Base-by-base conservation (phyloP, 202 grass and related monocot species). In the Saccharum hybrid region DNA sequence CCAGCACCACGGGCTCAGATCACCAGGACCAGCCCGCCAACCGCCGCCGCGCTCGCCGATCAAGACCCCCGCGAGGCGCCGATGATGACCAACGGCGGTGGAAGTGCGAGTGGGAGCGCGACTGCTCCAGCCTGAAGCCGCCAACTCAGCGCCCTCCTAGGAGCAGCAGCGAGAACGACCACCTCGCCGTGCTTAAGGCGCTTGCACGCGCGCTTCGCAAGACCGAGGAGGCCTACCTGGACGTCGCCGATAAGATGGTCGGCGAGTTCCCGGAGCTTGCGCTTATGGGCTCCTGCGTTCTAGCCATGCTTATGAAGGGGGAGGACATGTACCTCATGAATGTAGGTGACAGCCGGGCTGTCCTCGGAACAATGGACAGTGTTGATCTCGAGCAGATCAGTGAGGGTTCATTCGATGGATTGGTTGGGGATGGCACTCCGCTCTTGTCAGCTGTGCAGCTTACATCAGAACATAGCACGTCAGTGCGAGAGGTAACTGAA, bases 251-350 rank as follows among this genome's bases (percentile, higher is more conserved):
- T 71, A 93, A 94, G 80, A 94, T 96, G 93, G 89, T 90, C 33
- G 65, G 72, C 1, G 86, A 94, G 48, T 95, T 92, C 81, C 96
- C 96, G 0, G 96, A 98, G 86, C 88, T 98, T 1, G 91, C 96
- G 23, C 91, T 98, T 23, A 98, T 98, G 96, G 93, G 96, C 71
- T 98, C 96, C 21, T 98, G 96, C 23, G 96, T 96, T 21, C 81
- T 98, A 3, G 91, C 89, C 26, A 98, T 98, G 96, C 81, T 98
- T 0, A 96, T 98, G 96, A 96, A 98, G 63, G 96, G 93, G 2
- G 91, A 96, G 46, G 96, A 98, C 72, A 83, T 98, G 63, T 98
- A 98, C 75, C 59, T 98, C 62, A 90, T 98, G 96, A 95, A 93
- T 81, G 93, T 98, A 1, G 96, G 96, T 2, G 96, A 98, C 33